Evolutionary conservation across 495 filamentous ascomycete species (phyloP), one percentile per base, ranked within the genome.

Genomic region (Alectoria sarmentosa): DNA sequence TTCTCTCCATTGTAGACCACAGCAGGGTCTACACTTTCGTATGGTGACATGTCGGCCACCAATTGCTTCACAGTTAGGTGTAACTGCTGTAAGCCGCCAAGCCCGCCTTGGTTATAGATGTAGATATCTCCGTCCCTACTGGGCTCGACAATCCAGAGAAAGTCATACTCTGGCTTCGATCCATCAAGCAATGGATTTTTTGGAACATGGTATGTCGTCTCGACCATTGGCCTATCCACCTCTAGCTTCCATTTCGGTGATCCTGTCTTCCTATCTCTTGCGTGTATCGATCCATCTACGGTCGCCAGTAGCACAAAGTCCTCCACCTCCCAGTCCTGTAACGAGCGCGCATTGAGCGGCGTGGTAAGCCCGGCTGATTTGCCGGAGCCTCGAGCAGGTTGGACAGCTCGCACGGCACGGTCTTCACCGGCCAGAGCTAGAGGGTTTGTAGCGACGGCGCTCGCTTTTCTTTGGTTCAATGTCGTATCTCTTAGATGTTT

Each of bases 321-420:
- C 89, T 98, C 93, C 78, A 96, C 92, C 85, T 96, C 90, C 92
- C 92, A 98, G 73, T 97, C 94, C 84, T 95, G 88, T 83, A 98
- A 77, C 77, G 86, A 92, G 85, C 92, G 92, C 91, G 92, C 92
- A 84, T 84, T 78, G 73, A 84, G 85, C 84, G 85, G 88, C 84
- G 89, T 84, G 78, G 88, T 83, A 74, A 92, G 83, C 75, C 87
- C 90, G 75, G 84, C 85, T 73, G 80, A 80, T 21, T 78, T 75
- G 67, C 75, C 79, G 78, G 83, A 83, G 73, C 81, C 83, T 79
- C 81, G 80, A 79, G 81, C 84, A 85, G 84, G 84, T 72, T 77
- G 75, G 82, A 85, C 87, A 87, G 89, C 89, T 91, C 88, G 82
- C 80, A 92, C 89, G 87, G 88, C 82, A 77, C 75, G 81, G 77